Conservation (phyloP, 495 filamentous ascomycete species). For the Trichoderma erinaceum region DNA sequence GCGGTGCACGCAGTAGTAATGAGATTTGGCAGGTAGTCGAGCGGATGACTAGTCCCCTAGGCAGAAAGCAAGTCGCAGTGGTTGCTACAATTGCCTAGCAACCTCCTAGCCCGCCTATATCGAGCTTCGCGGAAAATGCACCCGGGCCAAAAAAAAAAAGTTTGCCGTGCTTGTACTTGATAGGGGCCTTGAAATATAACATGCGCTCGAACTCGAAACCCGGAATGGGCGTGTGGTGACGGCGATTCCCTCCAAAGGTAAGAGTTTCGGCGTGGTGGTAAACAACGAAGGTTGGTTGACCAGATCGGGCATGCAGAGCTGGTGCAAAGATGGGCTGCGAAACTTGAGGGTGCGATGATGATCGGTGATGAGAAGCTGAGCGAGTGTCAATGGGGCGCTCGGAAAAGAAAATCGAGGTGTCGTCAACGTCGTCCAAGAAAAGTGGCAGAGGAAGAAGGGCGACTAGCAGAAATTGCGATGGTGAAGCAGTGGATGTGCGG, state of each 20-base stretch:
- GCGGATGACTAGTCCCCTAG: conserved; percentile 17
- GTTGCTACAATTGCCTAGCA: conserved; percentile 27
- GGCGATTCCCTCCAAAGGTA: neutral
- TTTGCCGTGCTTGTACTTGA: neutral
- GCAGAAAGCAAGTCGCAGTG: conserved; percentile 23
- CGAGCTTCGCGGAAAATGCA: conserved; percentile 8
- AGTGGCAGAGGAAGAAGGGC: neutral
- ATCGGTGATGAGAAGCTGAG: neutral
- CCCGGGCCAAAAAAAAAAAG: neutral
- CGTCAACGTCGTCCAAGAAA: neutral
- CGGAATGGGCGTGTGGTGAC: neutral
- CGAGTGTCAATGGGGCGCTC: neutral
- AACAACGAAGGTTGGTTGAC: neutral
- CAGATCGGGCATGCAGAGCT: neutral
- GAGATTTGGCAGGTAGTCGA: neutral
- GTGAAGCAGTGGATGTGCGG: neutral
- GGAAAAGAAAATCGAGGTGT: neutral
- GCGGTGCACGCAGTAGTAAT: neutral
- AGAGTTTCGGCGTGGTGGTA: neutral
- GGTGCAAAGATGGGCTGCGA: neutral
- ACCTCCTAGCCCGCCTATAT: conserved; percentile 26
- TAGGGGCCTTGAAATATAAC: neutral
- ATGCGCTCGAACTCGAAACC: neutral
- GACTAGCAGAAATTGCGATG: neutral
- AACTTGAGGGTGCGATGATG: neutral